These are phyloP conservation scores for Camelina laxa DNA, from an alignment of 345 rosid genomes.

Conservation along the genomic window DNA sequence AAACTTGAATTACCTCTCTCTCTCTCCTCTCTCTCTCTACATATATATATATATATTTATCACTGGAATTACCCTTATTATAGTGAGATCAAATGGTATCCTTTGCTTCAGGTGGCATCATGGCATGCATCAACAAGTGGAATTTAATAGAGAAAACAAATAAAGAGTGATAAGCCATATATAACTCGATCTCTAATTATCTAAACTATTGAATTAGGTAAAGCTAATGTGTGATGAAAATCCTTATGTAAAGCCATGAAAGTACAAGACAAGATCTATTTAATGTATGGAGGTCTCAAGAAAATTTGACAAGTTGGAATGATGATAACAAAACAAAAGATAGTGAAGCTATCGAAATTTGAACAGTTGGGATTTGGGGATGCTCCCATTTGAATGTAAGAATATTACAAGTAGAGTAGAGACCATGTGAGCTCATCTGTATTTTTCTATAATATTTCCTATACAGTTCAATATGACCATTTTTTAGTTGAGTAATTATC, in stretches of 20 bases:
- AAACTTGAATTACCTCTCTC: background rate
- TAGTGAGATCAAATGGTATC: background rate
- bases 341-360: background rate
- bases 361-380: background rate
- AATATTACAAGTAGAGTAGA: conserved; percentile 30
- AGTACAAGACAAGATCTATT: background rate
- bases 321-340: conserved; percentile 1
- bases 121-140: background rate
- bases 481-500: conserved; percentile 1
- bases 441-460: background rate
- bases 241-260: background rate
- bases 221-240: conserved; percentile 8
- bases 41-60: background rate
- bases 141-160: background rate
- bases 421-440: conserved; percentile 22
- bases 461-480: conserved; percentile 11
- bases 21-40: too few relatives aligned
- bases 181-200: background rate
- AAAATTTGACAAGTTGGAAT: conserved; percentile 4
- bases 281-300: background rate
- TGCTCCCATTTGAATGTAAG: conserved; percentile 16
- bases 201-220: background rate
- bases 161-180: background rate
- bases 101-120: background rate
- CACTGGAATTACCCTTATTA: background rate